Conservation (phyloP, 306 rosid genomes). For the Trifolium subterraneum region DNA sequence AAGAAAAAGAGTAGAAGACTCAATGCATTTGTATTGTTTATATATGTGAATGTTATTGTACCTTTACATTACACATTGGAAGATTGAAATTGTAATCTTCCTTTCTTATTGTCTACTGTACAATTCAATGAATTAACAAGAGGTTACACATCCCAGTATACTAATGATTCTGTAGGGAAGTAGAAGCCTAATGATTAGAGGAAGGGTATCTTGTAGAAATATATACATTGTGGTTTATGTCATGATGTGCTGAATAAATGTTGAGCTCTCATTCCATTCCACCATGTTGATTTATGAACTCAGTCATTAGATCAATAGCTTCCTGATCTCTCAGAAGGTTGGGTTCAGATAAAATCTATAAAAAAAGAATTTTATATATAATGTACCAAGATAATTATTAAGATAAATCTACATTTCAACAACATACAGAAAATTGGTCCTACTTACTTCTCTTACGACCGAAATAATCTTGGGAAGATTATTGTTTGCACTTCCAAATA, state of each 20-base stretch:
- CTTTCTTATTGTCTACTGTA: not conserved
- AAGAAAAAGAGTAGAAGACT: not conserved
- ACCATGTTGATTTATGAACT: not conserved
- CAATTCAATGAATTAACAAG: constrained; percentile 4
- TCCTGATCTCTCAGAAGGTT: constrained; percentile 22
- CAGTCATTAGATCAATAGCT: not conserved
- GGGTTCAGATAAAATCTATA: constrained; percentile 31
- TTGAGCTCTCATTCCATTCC: not conserved
- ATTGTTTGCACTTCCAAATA: constrained; percentile 35
- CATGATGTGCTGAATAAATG: not conserved
- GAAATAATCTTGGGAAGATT: constrained; percentile 21
- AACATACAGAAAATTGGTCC: not conserved
- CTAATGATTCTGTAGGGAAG: not conserved
- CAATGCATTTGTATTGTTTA: not conserved
- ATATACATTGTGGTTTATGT: not conserved
- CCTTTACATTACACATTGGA: constrained; percentile 14
- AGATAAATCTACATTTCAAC: not conserved
- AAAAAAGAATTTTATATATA: not conserved
- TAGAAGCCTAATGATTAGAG: not conserved
- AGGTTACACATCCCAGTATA: not conserved
- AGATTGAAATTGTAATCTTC: not conserved
- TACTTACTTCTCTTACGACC: constrained; percentile 15
- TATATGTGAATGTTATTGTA: not conserved
- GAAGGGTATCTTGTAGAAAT: not conserved
- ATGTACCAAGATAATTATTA: not conserved